phyloP scores from a whole-genome alignment of 208 protist species.

The Wallacemonas collosoma region DNA sequence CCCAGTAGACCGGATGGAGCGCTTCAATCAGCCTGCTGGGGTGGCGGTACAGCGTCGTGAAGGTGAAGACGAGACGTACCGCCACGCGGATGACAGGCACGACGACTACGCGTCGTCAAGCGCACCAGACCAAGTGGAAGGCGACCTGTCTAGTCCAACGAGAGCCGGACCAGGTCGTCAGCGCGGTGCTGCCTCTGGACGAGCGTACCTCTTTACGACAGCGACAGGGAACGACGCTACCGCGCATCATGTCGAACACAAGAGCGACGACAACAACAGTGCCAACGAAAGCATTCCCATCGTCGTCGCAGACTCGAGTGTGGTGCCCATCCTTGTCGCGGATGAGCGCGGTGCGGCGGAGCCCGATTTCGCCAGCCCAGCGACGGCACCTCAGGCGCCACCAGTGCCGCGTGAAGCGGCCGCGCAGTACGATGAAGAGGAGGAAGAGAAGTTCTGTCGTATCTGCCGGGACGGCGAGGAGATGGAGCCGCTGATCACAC shows the following conservation, averaged over 20 bases:
- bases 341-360: constrained; percentile 5
- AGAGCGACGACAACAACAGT: no score
- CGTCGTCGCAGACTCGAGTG: no score
- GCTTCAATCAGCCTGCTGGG: neutral
- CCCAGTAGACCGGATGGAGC: neutral
- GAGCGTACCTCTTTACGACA: neutral
- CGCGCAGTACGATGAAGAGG: constrained; percentile 38
- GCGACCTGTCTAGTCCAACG: neutral
- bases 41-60: neutral
- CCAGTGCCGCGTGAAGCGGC: constrained; percentile 8
- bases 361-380: neutral
- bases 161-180: neutral
- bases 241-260: neutral
- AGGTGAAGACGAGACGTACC: neutral
- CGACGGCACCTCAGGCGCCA: neutral
- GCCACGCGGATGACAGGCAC: neutral
- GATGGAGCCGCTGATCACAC: constrained; percentile 62
- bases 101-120: neutral
- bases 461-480: constrained; percentile 70
- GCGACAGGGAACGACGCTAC: neutral
- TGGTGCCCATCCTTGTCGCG: constrained; percentile 8
- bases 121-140: neutral
- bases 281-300: no score
- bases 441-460: constrained; percentile 70
- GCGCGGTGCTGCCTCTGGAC: constrained; percentile 1